Conservation (phyloP, 1,139 yeast genomes). For the Lodderomyces metapsilosis region DNA sequence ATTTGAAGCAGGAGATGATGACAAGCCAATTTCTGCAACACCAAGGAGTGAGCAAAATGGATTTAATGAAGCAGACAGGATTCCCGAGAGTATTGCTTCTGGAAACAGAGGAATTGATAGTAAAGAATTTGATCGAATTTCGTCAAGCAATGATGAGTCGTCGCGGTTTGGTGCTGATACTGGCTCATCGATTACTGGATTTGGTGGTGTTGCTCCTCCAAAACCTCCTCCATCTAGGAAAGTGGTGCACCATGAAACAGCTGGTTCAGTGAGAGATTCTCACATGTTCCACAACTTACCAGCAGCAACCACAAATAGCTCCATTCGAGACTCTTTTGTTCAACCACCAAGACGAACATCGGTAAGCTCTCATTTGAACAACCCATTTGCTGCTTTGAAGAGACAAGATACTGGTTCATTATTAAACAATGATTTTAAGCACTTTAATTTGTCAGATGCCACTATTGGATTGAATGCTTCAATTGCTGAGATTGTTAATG, state of each 20-base stretch:
- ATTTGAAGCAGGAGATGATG: constrained; percentile 46
- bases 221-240: constrained; percentile 71
- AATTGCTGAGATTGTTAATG: constrained; percentile 79
- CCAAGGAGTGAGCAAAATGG: constrained; percentile 22
- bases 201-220: constrained; percentile 4
- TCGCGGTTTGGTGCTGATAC: not conserved
- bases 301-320: constrained; percentile 35
- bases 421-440: constrained; percentile 45
- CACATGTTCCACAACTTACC: constrained; percentile 50
- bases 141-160: not conserved
- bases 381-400: constrained; percentile 10
- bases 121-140: not conserved
- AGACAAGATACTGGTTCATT: constrained; percentile 38
- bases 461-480: constrained; percentile 62
- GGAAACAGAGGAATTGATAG: not conserved
- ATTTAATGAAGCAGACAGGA: constrained; percentile 10
- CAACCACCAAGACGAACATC: constrained; percentile 3
- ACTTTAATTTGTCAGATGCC: constrained; percentile 33
- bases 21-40: constrained; percentile 28
- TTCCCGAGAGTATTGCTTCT: not conserved
- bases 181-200: not conserved
- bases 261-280: constrained; percentile 19
- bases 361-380: constrained; percentile 32
- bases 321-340: constrained; percentile 16
- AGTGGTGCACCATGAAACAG: constrained; percentile 37